Base-by-base conservation (phyloP, 768 basidiomycete genomes). In the Kwoniella pini region DNA sequence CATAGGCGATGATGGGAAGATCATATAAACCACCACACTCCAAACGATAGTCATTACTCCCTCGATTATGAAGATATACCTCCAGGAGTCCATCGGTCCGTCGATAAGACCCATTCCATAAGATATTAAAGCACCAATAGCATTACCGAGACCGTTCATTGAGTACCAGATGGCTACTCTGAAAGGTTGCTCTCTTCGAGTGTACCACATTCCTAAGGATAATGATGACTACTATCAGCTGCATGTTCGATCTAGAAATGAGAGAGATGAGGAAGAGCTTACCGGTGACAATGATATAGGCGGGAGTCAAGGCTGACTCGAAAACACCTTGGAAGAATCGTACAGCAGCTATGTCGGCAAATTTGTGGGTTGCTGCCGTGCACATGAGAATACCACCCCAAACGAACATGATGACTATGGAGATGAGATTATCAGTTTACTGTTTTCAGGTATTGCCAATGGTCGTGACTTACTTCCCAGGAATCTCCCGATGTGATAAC, bases 71-170 rank as follows among this genome's bases (percentile, higher is more conserved):
- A 53, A 53, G 52, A 53, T 53, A 36, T 53, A 53, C 26, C 52
- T 53, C 52, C 52, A 53, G 3, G 33, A 38, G 17, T 53, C 52
- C 36, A 53, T 13, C 26, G 38, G 38, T 11, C 52, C 52, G 21
- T 42, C 38, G 22, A 53, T 53, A 4, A 53, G 17, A 13, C 52
- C 52, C 52, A 53, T 53, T 4, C 52, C 52, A 40, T 53, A 53
- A 10, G 52, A 53, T 17, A 80, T 57, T 3, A 80, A 65, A 1
- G 79, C 80, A 22, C 80, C 79, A 26, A 72, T 46, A 2, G 75
- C 80, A 30, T 79, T 75, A 10, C 80, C 79, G 4, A 79, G 10
- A 0, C 80, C 80, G 55, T 81, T 80, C 12, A 74, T 72, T 10
- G 64, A 54, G 60, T 80, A 77, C 78, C 77, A 77, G 40, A 59